Percentiles rank a stretch among this genome's conserved stretches.
These are phyloP conservation scores for Annona squamosa DNA, from an alignment of 164 flowering plant species.

Conservation along the genomic window DNA sequence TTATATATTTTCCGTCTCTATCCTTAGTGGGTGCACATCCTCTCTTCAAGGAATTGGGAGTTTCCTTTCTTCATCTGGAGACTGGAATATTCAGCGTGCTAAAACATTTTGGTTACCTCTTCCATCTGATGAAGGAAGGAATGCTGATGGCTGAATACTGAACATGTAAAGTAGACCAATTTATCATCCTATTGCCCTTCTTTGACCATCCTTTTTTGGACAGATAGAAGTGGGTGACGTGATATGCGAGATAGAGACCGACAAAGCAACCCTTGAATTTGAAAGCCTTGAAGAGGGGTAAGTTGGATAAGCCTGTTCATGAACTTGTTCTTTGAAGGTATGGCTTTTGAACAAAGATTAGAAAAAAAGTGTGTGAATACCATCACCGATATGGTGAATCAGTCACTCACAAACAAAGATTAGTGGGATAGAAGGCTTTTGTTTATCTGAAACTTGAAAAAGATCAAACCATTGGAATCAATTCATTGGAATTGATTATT, in stretches of 20 bases:
- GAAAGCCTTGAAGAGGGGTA: constrained; percentile 98
- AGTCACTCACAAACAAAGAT: no score
- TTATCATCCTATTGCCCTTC: neutral
- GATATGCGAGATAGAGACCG: constrained; percentile 92
- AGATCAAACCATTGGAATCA: no score
- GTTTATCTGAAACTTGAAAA: no score
- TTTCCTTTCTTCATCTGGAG: neutral
- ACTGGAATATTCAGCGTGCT: neutral
- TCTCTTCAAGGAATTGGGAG: neutral
- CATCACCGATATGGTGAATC: no score
- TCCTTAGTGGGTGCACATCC: neutral
- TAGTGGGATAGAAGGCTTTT: no score
- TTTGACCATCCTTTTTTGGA: constrained; percentile 15
- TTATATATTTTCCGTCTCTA: neutral
- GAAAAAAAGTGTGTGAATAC: no score
- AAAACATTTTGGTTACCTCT: neutral
- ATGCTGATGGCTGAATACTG: neutral
- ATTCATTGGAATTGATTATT: no score
- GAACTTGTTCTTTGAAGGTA: neutral
- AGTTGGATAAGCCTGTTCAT: constrained; percentile 5
- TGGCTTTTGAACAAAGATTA: no score
- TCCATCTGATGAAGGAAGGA: neutral
- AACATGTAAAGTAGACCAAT: neutral
- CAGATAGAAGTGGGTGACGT: constrained; percentile 95
- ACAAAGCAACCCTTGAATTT: constrained; percentile 92